Evolutionary conservation across 371 early-diverging fungal species (phyloP), one percentile per base, ranked within the genome.

Genomic region (Mortierella sp.): DNA sequence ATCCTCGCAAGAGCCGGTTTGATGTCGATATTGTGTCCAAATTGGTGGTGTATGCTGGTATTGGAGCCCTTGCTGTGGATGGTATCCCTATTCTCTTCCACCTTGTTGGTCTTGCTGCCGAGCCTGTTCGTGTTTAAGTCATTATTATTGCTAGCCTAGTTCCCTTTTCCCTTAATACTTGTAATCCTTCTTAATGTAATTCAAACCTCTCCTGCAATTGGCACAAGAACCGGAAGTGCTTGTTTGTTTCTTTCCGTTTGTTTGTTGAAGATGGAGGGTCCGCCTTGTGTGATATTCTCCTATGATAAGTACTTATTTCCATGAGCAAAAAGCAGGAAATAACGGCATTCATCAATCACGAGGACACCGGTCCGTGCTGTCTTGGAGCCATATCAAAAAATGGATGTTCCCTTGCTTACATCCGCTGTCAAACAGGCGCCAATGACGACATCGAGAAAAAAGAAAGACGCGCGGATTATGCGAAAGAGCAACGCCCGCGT

Each of bases 21-120:
- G 94, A 95, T 88, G 92, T 95, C 26, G 94, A 94, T 76, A 94
- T 93, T 89, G 93, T 93, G 21, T 91, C 93, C 34, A 94, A 93
- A 77, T 75, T 93, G 50, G 92, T 95, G 68, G 94, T 95, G 19
- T 95, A 95, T 88, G 92, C 93, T 47, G 95, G 93, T 31, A 92
- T 93, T 80, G 93, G 93, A 5, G 91, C 90, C n/a, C 48, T 92
- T 57, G 91, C 93, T 21, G 89, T 89, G 7, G 92, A 88, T 78
- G 84, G 90, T 8, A 86, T 89, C 70, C 91, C 91, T 4, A 82
- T 92, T 38, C 70, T 93, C 48, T 93, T 92, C 76, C 88, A 89
- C 38, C 70, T 89, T 16, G 72, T 81, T 19, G 89, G 89, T 7
- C 70, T 89, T 38, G 87, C 78, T 3, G 75, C 80, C 26, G 42